phyloP scores from a whole-genome alignment of 768 basidiomycete species.

The Serendipita indica region DNA sequence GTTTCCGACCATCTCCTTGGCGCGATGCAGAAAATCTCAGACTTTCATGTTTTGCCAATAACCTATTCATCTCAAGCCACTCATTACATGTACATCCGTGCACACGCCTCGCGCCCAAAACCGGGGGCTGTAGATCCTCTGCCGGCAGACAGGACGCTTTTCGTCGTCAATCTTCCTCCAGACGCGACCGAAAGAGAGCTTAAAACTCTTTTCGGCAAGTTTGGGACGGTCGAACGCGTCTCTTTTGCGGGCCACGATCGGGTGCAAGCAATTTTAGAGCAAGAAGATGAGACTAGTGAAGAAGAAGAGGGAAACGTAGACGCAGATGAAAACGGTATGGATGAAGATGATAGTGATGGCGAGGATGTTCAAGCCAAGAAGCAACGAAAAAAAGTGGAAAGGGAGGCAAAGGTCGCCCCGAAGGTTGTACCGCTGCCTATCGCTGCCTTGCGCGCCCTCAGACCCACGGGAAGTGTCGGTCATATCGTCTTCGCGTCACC shows the following conservation, averaged over 20 bases:
- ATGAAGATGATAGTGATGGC: slow-evolving; percentile 18
- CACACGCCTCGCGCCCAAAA: slow-evolving; percentile 29
- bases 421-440: slow-evolving; percentile 47
- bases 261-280: slow-evolving; percentile 17
- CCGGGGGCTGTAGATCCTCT: slow-evolving; percentile 17
- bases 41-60: slow-evolving; percentile 27
- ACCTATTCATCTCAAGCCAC: slow-evolving; percentile 29
- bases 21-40: slow-evolving; percentile 12
- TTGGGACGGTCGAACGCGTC: slow-evolving; percentile 65
- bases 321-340: slow-evolving; percentile 31
- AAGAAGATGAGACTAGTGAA: slow-evolving; percentile 18
- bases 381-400: slow-evolving; percentile 16
- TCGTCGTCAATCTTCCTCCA: slow-evolving; percentile 78
- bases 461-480: slow-evolving; percentile 48
- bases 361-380: slow-evolving; percentile 14
- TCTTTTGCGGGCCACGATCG: slow-evolving; percentile 40
- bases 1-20: neutral
- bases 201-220: slow-evolving; percentile 55
- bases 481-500: slow-evolving; percentile 39
- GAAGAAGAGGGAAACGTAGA: slow-evolving; percentile 24
- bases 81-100: slow-evolving; percentile 67
- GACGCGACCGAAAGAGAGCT: slow-evolving; percentile 77
- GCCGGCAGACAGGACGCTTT: slow-evolving; percentile 57
- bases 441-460: slow-evolving; percentile 37
- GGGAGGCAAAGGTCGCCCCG: slow-evolving; percentile 24